phyloP scores from a whole-genome alignment of 1,284 basidiomycete species.

The Leccinum pallidistipes region DNA sequence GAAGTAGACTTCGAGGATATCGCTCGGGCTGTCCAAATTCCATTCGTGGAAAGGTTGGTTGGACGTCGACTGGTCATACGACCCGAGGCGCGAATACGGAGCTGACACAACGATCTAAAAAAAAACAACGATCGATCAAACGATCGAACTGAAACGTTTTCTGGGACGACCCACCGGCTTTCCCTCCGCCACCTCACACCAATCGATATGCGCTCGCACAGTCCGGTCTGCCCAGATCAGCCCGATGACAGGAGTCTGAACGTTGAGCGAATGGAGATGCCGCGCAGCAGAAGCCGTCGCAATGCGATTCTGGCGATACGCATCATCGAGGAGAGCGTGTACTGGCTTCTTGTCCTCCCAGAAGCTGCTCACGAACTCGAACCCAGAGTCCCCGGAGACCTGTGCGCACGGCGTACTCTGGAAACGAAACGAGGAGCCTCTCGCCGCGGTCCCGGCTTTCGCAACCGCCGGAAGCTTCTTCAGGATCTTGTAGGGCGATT shows the following conservation, averaged over 20 bases:
- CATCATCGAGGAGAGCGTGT: constrained; percentile 48
- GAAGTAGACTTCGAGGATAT: constrained; percentile 52
- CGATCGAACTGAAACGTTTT: not conserved
- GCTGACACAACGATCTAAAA: constrained; percentile 50
- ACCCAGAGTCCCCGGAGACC: constrained; percentile 44
- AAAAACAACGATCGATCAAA: not conserved
- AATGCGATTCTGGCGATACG: constrained; percentile 60
- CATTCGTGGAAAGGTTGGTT: constrained; percentile 46
- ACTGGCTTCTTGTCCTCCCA: constrained; percentile 62
- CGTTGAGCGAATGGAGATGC: constrained; percentile 49
- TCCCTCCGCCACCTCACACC: constrained; percentile 42
- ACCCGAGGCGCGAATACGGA: constrained; percentile 39
- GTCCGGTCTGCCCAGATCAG: constrained; percentile 53
- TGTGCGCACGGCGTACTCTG: constrained; percentile 51
- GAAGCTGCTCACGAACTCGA: constrained; percentile 54
- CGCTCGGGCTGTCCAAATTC: constrained; percentile 44
- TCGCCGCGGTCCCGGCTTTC: constrained; percentile 38
- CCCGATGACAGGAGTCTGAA: constrained; percentile 52
- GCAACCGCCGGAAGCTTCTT: constrained; percentile 39
- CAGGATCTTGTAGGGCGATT: constrained; percentile 49
- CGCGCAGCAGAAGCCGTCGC: constrained; percentile 49
- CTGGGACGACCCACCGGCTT: constrained; percentile 32
- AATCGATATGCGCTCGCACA: constrained; percentile 57
- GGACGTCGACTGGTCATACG: constrained; percentile 13
- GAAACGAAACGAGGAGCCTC: constrained; percentile 49